A percentile compares a stretch with the other conserved stretches of the same genome.
phyloP scores from a whole-genome alignment of 169 alveolate genomes.

The Babesia ovis region DNA sequence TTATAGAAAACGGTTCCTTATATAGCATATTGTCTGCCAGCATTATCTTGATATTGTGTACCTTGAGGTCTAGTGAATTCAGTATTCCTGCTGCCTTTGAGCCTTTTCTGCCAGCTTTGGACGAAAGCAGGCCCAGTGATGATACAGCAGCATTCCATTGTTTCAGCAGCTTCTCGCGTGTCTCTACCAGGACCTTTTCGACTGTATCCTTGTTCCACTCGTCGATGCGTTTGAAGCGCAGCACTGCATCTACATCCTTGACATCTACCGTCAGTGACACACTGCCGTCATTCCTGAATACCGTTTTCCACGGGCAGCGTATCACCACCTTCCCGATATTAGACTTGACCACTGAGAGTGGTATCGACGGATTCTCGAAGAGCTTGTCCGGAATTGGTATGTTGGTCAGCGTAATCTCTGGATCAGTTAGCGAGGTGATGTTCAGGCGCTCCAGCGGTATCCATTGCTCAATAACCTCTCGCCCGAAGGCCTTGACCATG shows the following conservation, averaged over 20 bases:
- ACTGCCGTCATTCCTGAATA: constrained; percentile 48
- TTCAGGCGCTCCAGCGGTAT: constrained; percentile 73
- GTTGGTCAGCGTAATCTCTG: constrained; percentile 78
- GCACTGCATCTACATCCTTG: constrained; percentile 70
- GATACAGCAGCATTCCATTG: constrained; percentile 23
- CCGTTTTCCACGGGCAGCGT: constrained; percentile 74
- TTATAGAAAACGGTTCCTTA: constrained; percentile 49
- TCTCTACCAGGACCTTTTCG: background rate
- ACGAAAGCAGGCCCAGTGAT: constrained; percentile 23
- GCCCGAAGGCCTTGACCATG: constrained; percentile 73
- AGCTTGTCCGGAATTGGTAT: constrained; percentile 80
- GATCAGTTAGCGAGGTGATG: constrained; percentile 75
- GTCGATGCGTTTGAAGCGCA: constrained; percentile 44
- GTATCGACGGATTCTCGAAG: constrained; percentile 78
- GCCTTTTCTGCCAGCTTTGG: constrained; percentile 15
- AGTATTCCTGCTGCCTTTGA: constrained; percentile 24
- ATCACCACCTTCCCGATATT: constrained; percentile 76
- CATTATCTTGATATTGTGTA: constrained; percentile 32
- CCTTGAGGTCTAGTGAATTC: constrained; percentile 31
- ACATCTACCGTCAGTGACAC: constrained; percentile 66
- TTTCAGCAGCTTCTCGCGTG: constrained; percentile 25
- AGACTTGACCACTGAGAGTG: constrained; percentile 78
- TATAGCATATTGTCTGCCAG: constrained; percentile 55
- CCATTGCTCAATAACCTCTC: constrained; percentile 77
- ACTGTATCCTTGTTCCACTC: constrained; percentile 26